Evolutionary conservation across 106 monocot genomes (phyloP).

Genomic region (Phalaenopsis aphrodite): DNA sequence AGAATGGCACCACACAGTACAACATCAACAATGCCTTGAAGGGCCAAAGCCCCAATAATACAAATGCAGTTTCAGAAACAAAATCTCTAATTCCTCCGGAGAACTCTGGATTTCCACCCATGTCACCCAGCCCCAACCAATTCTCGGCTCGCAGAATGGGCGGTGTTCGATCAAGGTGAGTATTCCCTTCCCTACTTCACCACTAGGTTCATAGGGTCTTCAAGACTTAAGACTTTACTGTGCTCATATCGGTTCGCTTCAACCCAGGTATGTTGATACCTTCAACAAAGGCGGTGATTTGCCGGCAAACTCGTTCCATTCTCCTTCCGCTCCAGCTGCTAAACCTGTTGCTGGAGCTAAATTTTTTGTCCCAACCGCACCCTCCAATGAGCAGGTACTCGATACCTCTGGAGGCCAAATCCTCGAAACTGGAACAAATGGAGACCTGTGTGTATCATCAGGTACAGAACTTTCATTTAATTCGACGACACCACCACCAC

Average conservation of each 20-base stretch:
- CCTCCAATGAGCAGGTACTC: slow-evolving; percentile 14
- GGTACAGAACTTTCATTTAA: slow-evolving; percentile 15
- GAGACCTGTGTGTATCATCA: slow-evolving; percentile 11
- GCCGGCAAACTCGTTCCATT: slow-evolving; percentile 27
- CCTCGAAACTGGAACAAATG: too few species aligned
- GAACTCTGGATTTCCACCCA: slow-evolving; percentile 54
- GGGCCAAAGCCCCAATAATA: slow-evolving; percentile 5
- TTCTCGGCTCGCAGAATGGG: slow-evolving; percentile 78
- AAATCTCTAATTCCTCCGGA: slow-evolving; percentile 24
- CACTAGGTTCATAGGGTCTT: neutral
- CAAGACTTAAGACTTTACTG: neutral
- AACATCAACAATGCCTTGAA: slow-evolving; percentile 34
- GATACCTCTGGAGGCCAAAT: slow-evolving; percentile 2
- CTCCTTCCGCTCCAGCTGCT: slow-evolving; percentile 40
- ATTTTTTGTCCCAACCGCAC: slow-evolving; percentile 57
- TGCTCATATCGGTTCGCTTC: neutral
- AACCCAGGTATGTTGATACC: slow-evolving; percentile 81
- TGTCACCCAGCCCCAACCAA: slow-evolving; percentile 64
- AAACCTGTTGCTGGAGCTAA: slow-evolving; percentile 50
- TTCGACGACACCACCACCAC: slow-evolving; percentile 17
- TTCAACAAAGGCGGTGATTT: slow-evolving; percentile 63
- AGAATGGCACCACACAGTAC: slow-evolving; percentile 37
- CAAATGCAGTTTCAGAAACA: slow-evolving; percentile 27
- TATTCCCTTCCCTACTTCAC: neutral
- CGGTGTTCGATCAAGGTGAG: slow-evolving; percentile 75